Evolutionary conservation across 1,139 yeast genomes (phyloP).

Genomic region (Barnettozyma hawaiiensis): DNA sequence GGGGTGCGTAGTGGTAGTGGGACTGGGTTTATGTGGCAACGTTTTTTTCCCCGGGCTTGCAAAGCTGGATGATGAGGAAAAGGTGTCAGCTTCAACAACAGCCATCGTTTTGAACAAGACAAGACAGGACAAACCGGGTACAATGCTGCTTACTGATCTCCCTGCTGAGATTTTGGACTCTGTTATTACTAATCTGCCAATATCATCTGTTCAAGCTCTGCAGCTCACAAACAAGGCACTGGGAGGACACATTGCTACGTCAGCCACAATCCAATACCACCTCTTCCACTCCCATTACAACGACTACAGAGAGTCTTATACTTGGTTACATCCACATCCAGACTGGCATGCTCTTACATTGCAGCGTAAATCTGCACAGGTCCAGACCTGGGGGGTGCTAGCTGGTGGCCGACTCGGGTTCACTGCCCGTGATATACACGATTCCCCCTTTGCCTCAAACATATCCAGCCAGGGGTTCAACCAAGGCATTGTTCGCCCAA

Average conservation of each 20-base stretch:
- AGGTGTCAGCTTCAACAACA: no score
- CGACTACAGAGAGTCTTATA: slow-evolving; percentile 5
- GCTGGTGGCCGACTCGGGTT: slow-evolving; percentile 55
- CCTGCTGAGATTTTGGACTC: slow-evolving; percentile 5
- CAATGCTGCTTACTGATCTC: neutral
- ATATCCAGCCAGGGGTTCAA: slow-evolving; percentile 29
- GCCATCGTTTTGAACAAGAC: no score
- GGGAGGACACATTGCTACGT: neutral
- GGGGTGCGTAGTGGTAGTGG: no score
- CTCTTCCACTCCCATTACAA: slow-evolving; percentile 3
- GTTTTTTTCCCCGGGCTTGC: no score
- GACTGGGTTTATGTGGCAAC: no score
- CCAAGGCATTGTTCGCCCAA: slow-evolving; percentile 40
- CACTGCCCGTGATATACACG: slow-evolving; percentile 19
- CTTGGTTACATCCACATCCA: slow-evolving; percentile 6
- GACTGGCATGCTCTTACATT: slow-evolving; percentile 2
- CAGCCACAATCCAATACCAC: slow-evolving; percentile 8
- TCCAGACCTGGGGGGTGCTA: slow-evolving; percentile 63
- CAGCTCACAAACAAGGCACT: neutral
- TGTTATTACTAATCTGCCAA: neutral
- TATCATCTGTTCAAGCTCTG: neutral
- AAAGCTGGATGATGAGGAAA: no score
- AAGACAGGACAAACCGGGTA: neutral
- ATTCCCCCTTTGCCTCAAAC: slow-evolving; percentile 12
- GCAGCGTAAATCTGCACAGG: slow-evolving; percentile 28